Evolutionary conservation across 2,329 filamentous ascomycete species (phyloP).

Genomic region (Fusarium gaditjirri): DNA sequence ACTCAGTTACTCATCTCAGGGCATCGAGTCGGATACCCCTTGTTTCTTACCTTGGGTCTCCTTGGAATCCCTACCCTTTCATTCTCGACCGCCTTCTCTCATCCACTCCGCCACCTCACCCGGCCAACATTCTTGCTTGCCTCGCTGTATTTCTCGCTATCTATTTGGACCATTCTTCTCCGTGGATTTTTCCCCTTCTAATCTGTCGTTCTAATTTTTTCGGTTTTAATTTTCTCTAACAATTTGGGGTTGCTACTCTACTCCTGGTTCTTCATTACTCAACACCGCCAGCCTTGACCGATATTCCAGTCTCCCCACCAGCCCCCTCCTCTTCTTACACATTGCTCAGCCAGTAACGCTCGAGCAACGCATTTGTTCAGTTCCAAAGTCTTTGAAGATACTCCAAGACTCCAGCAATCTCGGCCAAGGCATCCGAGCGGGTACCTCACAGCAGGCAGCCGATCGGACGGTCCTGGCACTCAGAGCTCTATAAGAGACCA

Average conservation of each 20-base stretch:
- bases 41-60: constrained; percentile 27
- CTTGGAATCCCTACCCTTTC: constrained; percentile 33
- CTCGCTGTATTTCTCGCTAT: constrained; percentile 18
- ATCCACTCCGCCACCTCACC: constrained; percentile 37
- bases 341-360: constrained; percentile 35
- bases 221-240: neutral
- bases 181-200: constrained; percentile 17
- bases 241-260: constrained; percentile 16
- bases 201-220: constrained; percentile 16
- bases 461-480: constrained; percentile 30
- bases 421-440: constrained; percentile 39
- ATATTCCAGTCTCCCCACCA: constrained; percentile 36
- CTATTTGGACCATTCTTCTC: constrained; percentile 16
- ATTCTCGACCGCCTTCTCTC: constrained; percentile 41
- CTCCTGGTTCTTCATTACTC: constrained; percentile 32
- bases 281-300: constrained; percentile 35
- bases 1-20: constrained; percentile 26
- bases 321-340: constrained; percentile 17
- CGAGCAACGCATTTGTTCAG: constrained; percentile 18
- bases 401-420: constrained; percentile 24
- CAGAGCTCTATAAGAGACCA: constrained; percentile 37
- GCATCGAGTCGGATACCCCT: constrained; percentile 34
- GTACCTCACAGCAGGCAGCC: constrained; percentile 38
- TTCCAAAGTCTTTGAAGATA: constrained; percentile 21
- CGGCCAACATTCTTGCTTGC: constrained; percentile 24